These are phyloP conservation scores for Cavenderia fasciculata DNA, from an alignment of 78 protist genomes.

Conservation along the genomic window DNA sequence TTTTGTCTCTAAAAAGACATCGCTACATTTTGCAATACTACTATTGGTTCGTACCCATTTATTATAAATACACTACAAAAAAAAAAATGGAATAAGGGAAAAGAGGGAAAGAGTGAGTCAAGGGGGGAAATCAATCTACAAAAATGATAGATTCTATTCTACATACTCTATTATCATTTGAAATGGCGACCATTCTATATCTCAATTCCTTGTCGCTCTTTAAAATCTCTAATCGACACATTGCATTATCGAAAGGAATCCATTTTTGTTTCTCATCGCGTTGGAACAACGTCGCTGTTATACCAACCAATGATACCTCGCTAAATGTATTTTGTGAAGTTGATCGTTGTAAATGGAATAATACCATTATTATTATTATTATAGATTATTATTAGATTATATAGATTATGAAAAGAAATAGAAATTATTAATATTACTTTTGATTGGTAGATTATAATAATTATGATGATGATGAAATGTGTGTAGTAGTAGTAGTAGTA, in stretches of 20 bases:
- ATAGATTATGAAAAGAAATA: too few relatives aligned
- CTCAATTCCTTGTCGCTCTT: slow-evolving; percentile 21
- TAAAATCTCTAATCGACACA: slow-evolving; percentile 61
- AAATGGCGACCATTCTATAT: slow-evolving; percentile 48
- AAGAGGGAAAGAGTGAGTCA: not conserved
- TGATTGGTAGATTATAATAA: too few relatives aligned
- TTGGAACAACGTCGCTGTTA: slow-evolving; percentile 33
- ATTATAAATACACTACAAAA: slow-evolving; percentile 61
- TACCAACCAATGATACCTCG: slow-evolving; percentile 32
- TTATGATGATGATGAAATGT: too few relatives aligned
- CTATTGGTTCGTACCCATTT: slow-evolving; percentile 77
- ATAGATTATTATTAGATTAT: too few relatives aligned
- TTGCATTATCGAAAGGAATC: slow-evolving; percentile 23
- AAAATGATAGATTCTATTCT: not conserved
- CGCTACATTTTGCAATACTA: slow-evolving; percentile 63
- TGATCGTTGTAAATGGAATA: not conserved
- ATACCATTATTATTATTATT: too few relatives aligned
- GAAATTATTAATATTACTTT: too few relatives aligned
- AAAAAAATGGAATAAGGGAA: not conserved
- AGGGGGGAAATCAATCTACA: not conserved
- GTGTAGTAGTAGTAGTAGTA: too few relatives aligned
- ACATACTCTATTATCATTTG: slow-evolving; percentile 48
- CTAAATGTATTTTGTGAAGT: too few relatives aligned
- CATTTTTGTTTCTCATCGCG: not conserved
- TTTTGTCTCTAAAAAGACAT: slow-evolving; percentile 59